Evolutionary conservation across 305 asterid genomes (phyloP).

Genomic region (Fraxinus nigra): DNA sequence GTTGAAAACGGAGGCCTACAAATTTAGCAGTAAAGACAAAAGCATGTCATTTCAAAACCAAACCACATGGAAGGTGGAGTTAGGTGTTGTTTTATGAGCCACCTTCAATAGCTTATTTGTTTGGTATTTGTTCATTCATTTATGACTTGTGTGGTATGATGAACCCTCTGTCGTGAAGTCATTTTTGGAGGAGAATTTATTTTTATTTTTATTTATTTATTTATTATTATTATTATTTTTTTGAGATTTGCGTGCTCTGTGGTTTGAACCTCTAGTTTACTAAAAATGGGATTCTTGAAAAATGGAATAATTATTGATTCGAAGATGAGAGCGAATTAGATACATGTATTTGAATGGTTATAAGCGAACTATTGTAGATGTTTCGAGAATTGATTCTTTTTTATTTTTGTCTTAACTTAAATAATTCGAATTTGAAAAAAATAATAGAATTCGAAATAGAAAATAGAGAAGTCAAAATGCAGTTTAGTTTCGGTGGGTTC

Average conservation of each 20-base stretch:
- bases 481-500: neutral
- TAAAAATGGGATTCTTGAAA: too few relatives aligned
- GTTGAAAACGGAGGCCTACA: neutral
- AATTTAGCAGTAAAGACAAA: neutral
- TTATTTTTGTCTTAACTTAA: neutral
- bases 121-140: neutral
- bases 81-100: neutral
- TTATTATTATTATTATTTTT: too few relatives aligned
- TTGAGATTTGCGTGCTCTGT: neutral
- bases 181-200: neutral
- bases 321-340: neutral
- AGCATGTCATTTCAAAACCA: neutral
- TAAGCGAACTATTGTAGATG: neutral
- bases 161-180: neutral
- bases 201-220: too few relatives aligned
- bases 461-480: neutral
- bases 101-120: neutral
- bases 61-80: neutral
- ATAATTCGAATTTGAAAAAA: too few relatives aligned
- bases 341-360: neutral
- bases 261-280: neutral
- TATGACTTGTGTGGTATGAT: neutral
- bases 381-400: neutral
- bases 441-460: neutral
- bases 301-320: neutral